Evolutionary conservation across 768 basidiomycete species (phyloP), one percentile per base, ranked within the genome.

Genomic region (Mycena vulgaris): DNA sequence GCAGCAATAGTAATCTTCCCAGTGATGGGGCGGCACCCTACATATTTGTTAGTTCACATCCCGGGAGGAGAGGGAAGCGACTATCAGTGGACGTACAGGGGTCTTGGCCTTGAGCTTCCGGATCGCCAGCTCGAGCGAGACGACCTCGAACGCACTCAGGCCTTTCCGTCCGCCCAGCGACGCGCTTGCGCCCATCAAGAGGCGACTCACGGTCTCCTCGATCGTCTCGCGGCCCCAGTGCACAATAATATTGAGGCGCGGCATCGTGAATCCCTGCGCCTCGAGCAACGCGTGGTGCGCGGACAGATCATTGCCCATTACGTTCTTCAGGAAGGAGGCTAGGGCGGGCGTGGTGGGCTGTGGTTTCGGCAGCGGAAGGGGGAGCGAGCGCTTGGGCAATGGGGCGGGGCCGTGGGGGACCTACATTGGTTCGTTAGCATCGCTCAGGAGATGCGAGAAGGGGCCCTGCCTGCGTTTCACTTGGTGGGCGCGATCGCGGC

Each of bases 241-340:
- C 13, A 42, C 49, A 2, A 68, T 1, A 19, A 37, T 28, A 9
- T 17, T 25, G 30, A 68, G 30, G 0, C 59, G 59, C 21, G 30
- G 21, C 4, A 62, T 28, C 21, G 40, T 25, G 66, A 68, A 68
- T 8, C 66, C 66, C 7, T 62, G 66, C 17, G 60, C 52, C 4
- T 45, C 40, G 33, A 68, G 52, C 8, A 68, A 31, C 23, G 13
- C 59, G 27, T 27, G 27, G 51, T 68, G 45, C 6, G 25, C 23
- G 2, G 66, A 37, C 9, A 61, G 53, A 30, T 68, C 66, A 37
- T 14, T 37, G 35, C 35, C 6, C 35, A 37, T 37, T 6, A 37
- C 35, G 35, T 37, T 6, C 35, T 37, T 37, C 35, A 37, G 35
- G 35, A 37, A 37, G 8, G 35, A 37, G 35, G 35, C 6, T 37